Evolutionary conservation across 306 rosid species (phyloP).

Genomic region (Ammopiptanthus mongolicus): DNA sequence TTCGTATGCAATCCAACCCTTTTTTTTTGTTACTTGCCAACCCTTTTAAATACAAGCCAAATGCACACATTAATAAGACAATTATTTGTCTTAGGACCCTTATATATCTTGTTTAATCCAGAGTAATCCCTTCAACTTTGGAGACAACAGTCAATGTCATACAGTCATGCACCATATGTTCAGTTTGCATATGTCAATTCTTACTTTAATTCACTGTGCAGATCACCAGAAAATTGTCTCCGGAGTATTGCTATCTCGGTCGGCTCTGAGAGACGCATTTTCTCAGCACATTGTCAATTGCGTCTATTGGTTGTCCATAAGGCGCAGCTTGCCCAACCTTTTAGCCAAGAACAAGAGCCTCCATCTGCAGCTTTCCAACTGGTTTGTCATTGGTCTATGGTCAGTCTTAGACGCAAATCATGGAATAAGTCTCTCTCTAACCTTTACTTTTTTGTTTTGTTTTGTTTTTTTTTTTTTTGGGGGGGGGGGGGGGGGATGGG

Average conservation of each 20-base stretch:
- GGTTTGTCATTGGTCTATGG: no score
- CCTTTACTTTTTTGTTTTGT: no score
- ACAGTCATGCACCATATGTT: background rate
- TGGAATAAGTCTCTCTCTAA: no score
- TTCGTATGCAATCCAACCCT: background rate
- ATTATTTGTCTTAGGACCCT: background rate
- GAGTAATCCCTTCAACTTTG: background rate
- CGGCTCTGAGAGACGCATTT: background rate
- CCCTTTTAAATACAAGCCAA: background rate
- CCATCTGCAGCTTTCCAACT: background rate
- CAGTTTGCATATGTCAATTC: constrained; percentile 16
- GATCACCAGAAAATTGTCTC: background rate
- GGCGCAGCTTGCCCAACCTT: background rate
- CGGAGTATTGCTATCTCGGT: background rate
- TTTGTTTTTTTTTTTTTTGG: no score
- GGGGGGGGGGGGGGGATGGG: no score
- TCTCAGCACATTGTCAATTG: background rate
- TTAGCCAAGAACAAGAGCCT: background rate
- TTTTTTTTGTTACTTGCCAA: no score
- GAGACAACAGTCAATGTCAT: constrained; percentile 16
- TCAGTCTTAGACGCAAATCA: no score
- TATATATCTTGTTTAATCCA: background rate
- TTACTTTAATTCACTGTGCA: constrained; percentile 5
- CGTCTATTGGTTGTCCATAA: background rate
- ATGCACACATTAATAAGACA: background rate